Evolutionary conservation across 208 protist genomes (phyloP), one percentile per base, ranked within the genome.

Genomic region (Crithidia thermophila): DNA sequence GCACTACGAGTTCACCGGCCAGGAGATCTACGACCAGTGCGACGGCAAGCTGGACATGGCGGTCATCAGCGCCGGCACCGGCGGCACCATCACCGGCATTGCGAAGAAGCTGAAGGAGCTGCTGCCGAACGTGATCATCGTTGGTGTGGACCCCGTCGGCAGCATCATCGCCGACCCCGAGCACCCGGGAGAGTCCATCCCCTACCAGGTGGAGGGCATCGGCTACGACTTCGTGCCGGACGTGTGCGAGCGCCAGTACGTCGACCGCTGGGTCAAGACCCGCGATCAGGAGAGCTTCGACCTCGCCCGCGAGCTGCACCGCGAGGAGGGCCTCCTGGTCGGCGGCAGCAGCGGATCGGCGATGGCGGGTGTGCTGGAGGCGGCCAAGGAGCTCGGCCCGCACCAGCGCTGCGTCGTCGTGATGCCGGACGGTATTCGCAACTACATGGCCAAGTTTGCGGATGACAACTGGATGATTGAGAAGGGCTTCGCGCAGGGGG

Each of bases 391-490:
- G 47, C 90, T 98, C 34, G 65, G 82, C 16, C 49, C 77, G 25
- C 91, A 92, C 52, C 82, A 98, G 81, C 84, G 92, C 72, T 97
- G 85, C 63, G 96, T 99, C 18, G 96, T 99, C 10, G 56, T 99
- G 28, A 89, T 99, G 18, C 81, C 97, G 5, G 98, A 99, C 61
- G 85, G 90, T 16, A 92, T 99, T 34, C 87, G 98, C 67, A 99
- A 99, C 84, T 99, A 99, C 87, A 94, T 99, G 93, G 93, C 88
- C 28, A 99, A 99, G 81, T 98, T 98, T 66, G 84, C 98, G 16
- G 85, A 95, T 63, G 84, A 90, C 66, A 97, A 98, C 73, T 99
- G 98, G 98, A 96, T 98, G 91, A 89, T 93, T 36, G 96, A 98
- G 56, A 75, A 97, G n/a, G 94, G 94, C 51, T 97, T 99, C 56